Evolutionary conservation across 306 rosid species (phyloP).

Genomic region (Trichosanthes cucumerina): DNA sequence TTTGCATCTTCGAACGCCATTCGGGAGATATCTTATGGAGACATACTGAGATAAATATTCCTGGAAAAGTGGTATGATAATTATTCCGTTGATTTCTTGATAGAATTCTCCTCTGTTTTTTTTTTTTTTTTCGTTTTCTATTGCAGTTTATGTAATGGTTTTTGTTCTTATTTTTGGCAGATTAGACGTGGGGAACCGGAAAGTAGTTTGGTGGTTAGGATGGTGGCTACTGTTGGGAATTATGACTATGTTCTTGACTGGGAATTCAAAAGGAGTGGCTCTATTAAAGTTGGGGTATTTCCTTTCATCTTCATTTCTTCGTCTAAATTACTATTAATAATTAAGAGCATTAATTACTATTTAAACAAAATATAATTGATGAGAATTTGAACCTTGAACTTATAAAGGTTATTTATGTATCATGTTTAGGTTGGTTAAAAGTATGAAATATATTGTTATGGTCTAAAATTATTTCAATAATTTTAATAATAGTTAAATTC

Average conservation of each 20-base stretch:
- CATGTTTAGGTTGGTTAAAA: not conserved
- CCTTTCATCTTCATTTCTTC: not conserved
- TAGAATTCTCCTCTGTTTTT: not conserved
- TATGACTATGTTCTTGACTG: constrained; percentile 90
- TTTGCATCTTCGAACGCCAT: constrained; percentile 62
- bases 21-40: constrained; percentile 68
- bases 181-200: constrained; percentile 65
- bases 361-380: too few species aligned
- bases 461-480: too few species aligned
- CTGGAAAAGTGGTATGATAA: constrained; percentile 32
- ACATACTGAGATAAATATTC: constrained; percentile 77
- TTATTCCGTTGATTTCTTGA: not conserved
- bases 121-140: not conserved
- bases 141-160: not conserved
- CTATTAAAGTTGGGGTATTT: constrained; percentile 72
- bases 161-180: constrained; percentile 20
- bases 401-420: too few species aligned
- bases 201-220: constrained; percentile 60
- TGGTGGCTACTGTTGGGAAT: constrained; percentile 86
- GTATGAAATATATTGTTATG: too few species aligned
- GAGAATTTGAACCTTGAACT: too few species aligned
- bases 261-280: constrained; percentile 67
- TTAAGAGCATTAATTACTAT: not conserved
- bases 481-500: too few species aligned
- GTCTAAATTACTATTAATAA: not conserved